A percentile compares a stretch with the other conserved stretches of the same genome.
These are phyloP conservation scores for Sugiyamaella novakii DNA, from an alignment of 1,139 yeast genomes.

Conservation along the genomic window DNA sequence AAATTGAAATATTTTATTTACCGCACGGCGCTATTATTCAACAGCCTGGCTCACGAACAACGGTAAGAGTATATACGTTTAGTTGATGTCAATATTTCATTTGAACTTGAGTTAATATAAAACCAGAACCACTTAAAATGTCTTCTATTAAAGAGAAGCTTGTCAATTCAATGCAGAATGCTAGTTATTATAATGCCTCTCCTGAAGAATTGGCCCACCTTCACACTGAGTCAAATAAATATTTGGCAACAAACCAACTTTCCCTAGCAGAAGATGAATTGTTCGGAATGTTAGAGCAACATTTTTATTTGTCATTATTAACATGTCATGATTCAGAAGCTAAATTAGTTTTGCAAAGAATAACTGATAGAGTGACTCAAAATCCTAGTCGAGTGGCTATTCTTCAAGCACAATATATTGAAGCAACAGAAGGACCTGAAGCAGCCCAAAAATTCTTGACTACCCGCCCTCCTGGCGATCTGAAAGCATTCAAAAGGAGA, in stretches of 20 bases:
- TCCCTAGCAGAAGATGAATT: constrained; percentile 52
- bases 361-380: constrained; percentile 64
- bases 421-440: constrained; percentile 55
- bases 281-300: constrained; percentile 66
- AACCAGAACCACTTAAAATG: no score
- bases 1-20: neutral
- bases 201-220: constrained; percentile 36
- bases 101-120: neutral
- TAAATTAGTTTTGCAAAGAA: constrained; percentile 59
- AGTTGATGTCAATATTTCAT: no score
- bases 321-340: constrained; percentile 75
- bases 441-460: constrained; percentile 46
- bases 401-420: constrained; percentile 59
- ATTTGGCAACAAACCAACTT: constrained; percentile 42
- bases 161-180: constrained; percentile 13
- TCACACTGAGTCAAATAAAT: constrained; percentile 37
- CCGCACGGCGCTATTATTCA: neutral
- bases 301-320: constrained; percentile 66
- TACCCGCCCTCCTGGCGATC: constrained; percentile 41
- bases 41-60: no score
- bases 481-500: constrained; percentile 44
- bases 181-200: constrained; percentile 27
- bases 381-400: constrained; percentile 58
- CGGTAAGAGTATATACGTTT: no score
- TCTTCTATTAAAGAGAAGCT: constrained; percentile 9